Base-by-base conservation (phyloP, 1,139 yeast species). In the Yamadazyma conglobata region DNA sequence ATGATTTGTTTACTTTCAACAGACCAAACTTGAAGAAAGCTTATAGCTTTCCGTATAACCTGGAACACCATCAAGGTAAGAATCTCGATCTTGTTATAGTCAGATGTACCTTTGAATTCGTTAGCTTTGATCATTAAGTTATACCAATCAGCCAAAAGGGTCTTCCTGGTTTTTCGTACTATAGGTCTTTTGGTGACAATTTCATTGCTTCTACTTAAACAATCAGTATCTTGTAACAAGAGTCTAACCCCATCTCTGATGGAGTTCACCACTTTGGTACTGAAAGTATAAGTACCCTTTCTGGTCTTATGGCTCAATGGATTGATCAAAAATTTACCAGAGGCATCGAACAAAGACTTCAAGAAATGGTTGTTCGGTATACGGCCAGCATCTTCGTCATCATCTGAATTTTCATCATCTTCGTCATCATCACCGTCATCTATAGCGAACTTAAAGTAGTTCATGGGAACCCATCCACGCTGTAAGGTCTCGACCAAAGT, bases 381-480 rank as follows among this genome's bases (percentile, higher is more conserved):
- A 19, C 47, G 48, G 1, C 56, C 58, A 11, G 44, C 47, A 25
- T 49, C 51, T 1, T 16, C 15, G 10, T 37, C 38, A 7, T 47
- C 51, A 9, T 46, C 46, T 3, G 44, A 44, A 6, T 43, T 45
- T 14, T 39, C 34, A 31, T 36, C 27, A 10, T 46, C 51, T 10
- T 42, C 47, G 10, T 42, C 41, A 2, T 38, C 46, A 8, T 47
- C 46, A 4, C 47, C 49, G 12, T 64, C 65, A 6, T 68, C 60
- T 7, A 80, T 67, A 10, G 85, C 86, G 24, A 82, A 70, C 10
- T 70, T 55, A 47, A 89, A 91, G 58, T 87, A 91, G 54, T 89
- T 89, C 70, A 89, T 82, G 2, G 98, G 98, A 11, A 91, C 87
- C 98, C 98, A 91, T 16, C 98, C 98, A 37, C 96, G 70, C 44